phyloP scores from a whole-genome alignment of 306 rosid genomes.

The Lagenaria siceraria region DNA sequence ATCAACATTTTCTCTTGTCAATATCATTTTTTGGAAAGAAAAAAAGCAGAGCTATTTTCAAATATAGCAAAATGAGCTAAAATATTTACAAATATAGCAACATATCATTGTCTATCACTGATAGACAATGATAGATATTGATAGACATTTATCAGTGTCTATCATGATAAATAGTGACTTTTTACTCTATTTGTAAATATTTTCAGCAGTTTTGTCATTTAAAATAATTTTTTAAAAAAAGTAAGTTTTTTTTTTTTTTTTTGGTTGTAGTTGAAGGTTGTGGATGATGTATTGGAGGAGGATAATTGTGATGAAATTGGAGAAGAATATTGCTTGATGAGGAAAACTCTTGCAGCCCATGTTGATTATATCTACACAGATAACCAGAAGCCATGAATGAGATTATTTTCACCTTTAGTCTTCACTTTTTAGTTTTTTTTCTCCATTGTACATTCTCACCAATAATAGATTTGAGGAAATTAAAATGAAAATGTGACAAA shows the following conservation, averaged over 20 bases:
- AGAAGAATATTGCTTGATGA: conserved; percentile 70
- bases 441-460: background rate
- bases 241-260: background rate
- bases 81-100: too few species aligned
- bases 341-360: conserved; percentile 85
- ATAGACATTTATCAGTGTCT: too few species aligned
- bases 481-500: background rate
- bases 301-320: conserved; percentile 52
- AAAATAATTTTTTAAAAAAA: too few species aligned
- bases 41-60: too few species aligned
- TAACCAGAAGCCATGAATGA: conserved; percentile 51
- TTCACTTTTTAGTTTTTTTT: background rate
- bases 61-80: too few species aligned
- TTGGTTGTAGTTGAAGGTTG: conserved; percentile 21
- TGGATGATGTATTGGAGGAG: conserved; percentile 29
- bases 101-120: too few species aligned
- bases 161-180: too few species aligned
- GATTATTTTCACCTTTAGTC: background rate
- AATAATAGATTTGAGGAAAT: background rate
- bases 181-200: too few species aligned
- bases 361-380: conserved; percentile 74
- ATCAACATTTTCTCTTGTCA: background rate
- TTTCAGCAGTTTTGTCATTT: too few species aligned
- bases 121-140: too few species aligned
- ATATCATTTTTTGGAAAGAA: background rate